Evolutionary conservation across 2,329 filamentous ascomycete species (phyloP).

Genomic region (Penicillium sp.): DNA sequence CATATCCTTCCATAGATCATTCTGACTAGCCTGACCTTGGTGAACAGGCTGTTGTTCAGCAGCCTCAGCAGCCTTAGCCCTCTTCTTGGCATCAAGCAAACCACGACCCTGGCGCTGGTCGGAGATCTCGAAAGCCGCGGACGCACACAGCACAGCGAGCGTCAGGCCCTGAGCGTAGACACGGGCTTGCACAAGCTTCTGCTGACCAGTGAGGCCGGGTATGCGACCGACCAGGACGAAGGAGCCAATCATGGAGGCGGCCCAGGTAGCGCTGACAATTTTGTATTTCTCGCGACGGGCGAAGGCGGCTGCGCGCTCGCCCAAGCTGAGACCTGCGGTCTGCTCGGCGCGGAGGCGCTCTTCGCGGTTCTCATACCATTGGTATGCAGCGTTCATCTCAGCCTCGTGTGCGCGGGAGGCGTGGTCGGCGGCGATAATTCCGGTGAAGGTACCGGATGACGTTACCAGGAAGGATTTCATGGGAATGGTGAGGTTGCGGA

Average conservation of each 20-base stretch:
- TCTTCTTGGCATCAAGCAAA: conserved; percentile 61
- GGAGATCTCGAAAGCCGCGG: conserved; percentile 75
- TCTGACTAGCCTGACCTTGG: conserved; percentile 64
- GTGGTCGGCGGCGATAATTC: conserved; percentile 83
- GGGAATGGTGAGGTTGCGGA: conserved; percentile 79
- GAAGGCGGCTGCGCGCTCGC: conserved; percentile 68
- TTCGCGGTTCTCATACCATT: conserved; percentile 64
- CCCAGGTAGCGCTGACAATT: conserved; percentile 79
- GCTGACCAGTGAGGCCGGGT: conserved; percentile 68
- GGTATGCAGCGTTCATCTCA: conserved; percentile 63
- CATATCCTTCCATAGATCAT: conserved; percentile 81
- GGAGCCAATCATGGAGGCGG: conserved; percentile 73
- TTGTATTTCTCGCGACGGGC: conserved; percentile 78
- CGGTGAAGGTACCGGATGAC: conserved; percentile 76
- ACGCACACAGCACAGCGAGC: conserved; percentile 76
- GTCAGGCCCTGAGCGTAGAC: conserved; percentile 91
- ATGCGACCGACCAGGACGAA: conserved; percentile 75
- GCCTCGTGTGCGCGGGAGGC: conserved; percentile 70
- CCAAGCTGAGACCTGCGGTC: conserved; percentile 55
- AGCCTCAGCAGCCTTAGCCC: conserved; percentile 75
- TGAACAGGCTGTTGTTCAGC: conserved; percentile 75
- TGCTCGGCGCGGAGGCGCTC: conserved; percentile 57
- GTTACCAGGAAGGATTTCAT: conserved; percentile 89
- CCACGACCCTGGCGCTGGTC: conserved; percentile 72
- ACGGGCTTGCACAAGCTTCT: conserved; percentile 92